Evolutionary conservation across 441 rosid genomes (phyloP).

Genomic region (Populus trichocarpa): DNA sequence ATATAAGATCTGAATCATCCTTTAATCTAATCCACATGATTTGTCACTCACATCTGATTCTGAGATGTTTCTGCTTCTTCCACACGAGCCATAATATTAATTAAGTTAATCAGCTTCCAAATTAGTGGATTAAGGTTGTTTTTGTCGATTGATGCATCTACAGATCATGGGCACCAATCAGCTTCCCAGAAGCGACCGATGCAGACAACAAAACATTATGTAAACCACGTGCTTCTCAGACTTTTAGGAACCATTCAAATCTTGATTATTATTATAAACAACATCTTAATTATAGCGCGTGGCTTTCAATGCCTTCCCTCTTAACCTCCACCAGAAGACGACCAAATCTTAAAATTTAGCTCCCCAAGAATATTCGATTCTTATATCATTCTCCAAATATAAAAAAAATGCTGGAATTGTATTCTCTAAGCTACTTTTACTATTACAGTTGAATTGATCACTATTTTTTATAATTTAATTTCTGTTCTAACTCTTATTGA

Average conservation of each 20-base stretch:
- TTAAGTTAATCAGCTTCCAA: neutral
- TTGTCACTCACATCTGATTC: neutral
- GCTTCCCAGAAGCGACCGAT: slow-evolving; percentile 13
- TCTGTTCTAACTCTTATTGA: neutral
- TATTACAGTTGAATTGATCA: neutral
- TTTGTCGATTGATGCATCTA: neutral
- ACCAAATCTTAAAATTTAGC: slow-evolving; percentile 6
- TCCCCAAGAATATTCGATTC: neutral
- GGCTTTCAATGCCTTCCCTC: slow-evolving; percentile 24
- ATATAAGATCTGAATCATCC: slow-evolving; percentile 24
- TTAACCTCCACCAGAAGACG: slow-evolving; percentile 26
- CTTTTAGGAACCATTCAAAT: too few relatives aligned
- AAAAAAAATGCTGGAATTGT: too few relatives aligned
- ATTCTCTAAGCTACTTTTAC: too few relatives aligned
- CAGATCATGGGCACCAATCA: slow-evolving; percentile 14
- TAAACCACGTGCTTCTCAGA: slow-evolving; percentile 19
- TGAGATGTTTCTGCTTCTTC: slow-evolving; percentile 12
- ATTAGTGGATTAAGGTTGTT: neutral
- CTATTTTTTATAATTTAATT: neutral
- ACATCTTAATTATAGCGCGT: slow-evolving; percentile 12
- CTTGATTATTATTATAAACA: too few relatives aligned
- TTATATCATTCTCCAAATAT: too few relatives aligned
- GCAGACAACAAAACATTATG: slow-evolving; percentile 5
- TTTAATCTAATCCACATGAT: neutral
- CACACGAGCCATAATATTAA: slow-evolving; percentile 1